phyloP scores from a whole-genome alignment of 2,329 filamentous ascomycete genomes.

The Exophiala xenobiotica region DNA sequence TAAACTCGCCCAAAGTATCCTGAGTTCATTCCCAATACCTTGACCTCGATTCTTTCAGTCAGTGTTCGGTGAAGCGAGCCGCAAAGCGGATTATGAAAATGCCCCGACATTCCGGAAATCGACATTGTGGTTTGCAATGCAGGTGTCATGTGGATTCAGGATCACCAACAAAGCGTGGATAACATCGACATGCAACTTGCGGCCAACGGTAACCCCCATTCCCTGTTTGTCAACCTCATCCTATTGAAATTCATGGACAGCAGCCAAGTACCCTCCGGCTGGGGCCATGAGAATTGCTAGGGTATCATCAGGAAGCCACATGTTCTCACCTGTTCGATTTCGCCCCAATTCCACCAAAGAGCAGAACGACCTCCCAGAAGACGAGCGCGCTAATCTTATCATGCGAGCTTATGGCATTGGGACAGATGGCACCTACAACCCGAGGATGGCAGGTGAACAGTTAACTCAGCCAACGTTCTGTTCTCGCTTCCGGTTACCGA shows the following conservation, averaged over 20 bases:
- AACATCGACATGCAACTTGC: slow-evolving; percentile 42
- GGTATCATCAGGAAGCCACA: slow-evolving; percentile 31
- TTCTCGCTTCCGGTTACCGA: slow-evolving; percentile 41
- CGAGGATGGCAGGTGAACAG: slow-evolving; percentile 45
- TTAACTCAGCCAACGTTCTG: slow-evolving; percentile 50
- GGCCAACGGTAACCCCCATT: slow-evolving; percentile 41
- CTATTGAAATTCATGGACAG: slow-evolving; percentile 37
- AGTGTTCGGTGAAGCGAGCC: slow-evolving; percentile 35
- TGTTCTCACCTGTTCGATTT: slow-evolving; percentile 35
- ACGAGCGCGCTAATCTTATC: slow-evolving; percentile 17
- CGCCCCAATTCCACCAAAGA: slow-evolving; percentile 36
- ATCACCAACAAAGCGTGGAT: slow-evolving; percentile 30
- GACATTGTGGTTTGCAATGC: slow-evolving; percentile 48
- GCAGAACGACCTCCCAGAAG: slow-evolving; percentile 22
- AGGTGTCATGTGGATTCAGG: slow-evolving; percentile 39
- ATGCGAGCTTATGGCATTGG: slow-evolving; percentile 1
- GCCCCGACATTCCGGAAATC: slow-evolving; percentile 33
- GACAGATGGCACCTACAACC: slow-evolving; percentile 32
- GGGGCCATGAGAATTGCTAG: slow-evolving; percentile 33
- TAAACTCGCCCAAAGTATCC: slow-evolving; percentile 28
- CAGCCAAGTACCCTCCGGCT: slow-evolving; percentile 21
- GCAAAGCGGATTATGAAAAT: slow-evolving; percentile 33
- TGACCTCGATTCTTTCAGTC: slow-evolving; percentile 38
- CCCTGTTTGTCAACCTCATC: slow-evolving; percentile 43
- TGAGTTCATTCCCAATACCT: slow-evolving; percentile 31